Conservation (phyloP, 2,329 filamentous ascomycete species). For the Drechmeria coniospora region DNA sequence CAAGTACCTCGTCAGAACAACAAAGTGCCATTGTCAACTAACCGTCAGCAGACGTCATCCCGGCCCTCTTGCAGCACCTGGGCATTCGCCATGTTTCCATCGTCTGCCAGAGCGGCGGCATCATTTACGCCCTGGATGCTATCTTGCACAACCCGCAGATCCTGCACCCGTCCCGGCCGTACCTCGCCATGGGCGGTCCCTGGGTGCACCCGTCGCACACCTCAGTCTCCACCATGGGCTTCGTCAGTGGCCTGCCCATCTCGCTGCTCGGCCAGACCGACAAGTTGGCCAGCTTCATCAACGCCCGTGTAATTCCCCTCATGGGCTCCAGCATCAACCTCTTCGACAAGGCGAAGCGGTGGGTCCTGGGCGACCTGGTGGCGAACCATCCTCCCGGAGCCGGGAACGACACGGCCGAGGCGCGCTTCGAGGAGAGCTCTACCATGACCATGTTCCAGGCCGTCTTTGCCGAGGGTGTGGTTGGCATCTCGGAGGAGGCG, state of each 20-base stretch:
- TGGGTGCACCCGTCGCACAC: constrained; percentile 16
- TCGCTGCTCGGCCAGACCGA: constrained; percentile 7
- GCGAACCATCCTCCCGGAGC: too few relatives aligned
- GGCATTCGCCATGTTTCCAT: constrained; percentile 13
- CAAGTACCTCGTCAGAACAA: neutral
- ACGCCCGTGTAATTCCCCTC: too few relatives aligned
- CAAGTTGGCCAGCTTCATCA: constrained; percentile 8
- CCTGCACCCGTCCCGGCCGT: constrained; percentile 9
- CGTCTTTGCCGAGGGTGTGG: constrained; percentile 10
- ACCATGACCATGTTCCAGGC: constrained; percentile 6
- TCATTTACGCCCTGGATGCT: constrained; percentile 15
- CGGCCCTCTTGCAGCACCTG: constrained; percentile 18
- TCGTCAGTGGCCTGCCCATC: constrained; percentile 10
- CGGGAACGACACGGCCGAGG: too few relatives aligned
- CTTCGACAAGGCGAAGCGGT: too few relatives aligned
- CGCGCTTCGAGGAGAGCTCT: constrained; percentile 9
- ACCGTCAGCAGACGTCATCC: constrained; percentile 9
- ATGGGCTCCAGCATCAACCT: too few relatives aligned
- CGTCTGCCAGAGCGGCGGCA: constrained; percentile 15
- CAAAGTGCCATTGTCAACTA: neutral
- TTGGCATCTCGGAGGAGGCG: constrained; percentile 13
- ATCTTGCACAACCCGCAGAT: constrained; percentile 14
- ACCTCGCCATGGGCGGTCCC: constrained; percentile 14
- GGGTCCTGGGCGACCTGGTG: too few relatives aligned
- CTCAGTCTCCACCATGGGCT: constrained; percentile 7